Base-by-base conservation (phyloP, 495 filamentous ascomycete species). In the Neurospora sp. region DNA sequence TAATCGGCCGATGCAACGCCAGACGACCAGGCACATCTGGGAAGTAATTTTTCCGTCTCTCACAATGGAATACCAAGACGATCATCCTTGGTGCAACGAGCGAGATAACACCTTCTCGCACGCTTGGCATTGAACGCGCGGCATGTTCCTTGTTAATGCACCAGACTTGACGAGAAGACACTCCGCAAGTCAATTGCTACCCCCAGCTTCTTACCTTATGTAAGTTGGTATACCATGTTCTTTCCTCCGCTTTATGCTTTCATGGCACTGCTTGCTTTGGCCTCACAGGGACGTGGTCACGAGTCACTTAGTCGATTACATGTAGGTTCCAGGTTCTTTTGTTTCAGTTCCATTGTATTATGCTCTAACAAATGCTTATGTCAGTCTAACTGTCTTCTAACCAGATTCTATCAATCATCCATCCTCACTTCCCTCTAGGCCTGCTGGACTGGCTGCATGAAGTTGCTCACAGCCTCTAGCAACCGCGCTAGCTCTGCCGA, bases 1-100 rank as follows among this genome's bases (percentile, higher is more conserved):
- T 73, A 73, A 70, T 59, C 71, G 71, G 71, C 74, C 74, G 71
- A 75, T 75, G 70, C 71, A 40, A 75, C 69, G 39, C 39, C n/a
- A 73, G 9, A 70, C 59, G 68, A 48, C n/a, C 44, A 48, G 8
- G 44, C 8, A 27, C n/a, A 40, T 70, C 71, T 20, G 70, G 61
- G 68, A 40, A 68, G 45, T 38, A 70, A 40, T 71, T 75, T 68
- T 75, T 75, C 74, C 71, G 53, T 69, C 72, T 42, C 10, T 45
- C 72, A 61, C 12, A 7, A 61, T 14, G 2, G 12, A 31, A 35
- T 35, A 61, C 22, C 12, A 35, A 2, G 27, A 35, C 6, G 14
- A 61, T 61, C 22, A 61, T 61, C 6, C 12, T 0, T 61, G 12
- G 53, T 61, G 35, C 53, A 35, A 17, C 22, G 3, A 61, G 22